A percentile compares a stretch with the other conserved stretches of the same genome.
Evolutionary conservation across 2,329 filamentous ascomycete genomes (phyloP).

Genomic region (Alternaria incomplexa): DNA sequence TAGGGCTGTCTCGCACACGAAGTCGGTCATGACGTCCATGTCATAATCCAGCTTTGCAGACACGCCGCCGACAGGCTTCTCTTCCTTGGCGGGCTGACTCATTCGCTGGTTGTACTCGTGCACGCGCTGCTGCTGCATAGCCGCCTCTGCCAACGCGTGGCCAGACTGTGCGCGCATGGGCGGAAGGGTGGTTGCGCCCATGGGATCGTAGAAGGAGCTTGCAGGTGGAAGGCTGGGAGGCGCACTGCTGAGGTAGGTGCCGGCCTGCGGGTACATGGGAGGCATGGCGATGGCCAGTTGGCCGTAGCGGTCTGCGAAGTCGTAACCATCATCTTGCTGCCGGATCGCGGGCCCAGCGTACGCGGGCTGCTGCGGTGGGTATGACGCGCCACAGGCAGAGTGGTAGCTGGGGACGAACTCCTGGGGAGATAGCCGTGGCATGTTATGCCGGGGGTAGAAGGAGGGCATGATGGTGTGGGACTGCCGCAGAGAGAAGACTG

Average conservation of each 20-base stretch:
- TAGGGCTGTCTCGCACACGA: constrained; percentile 87
- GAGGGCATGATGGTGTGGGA: constrained; percentile 55
- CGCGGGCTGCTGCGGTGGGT: constrained; percentile 51
- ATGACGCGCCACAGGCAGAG: constrained; percentile 54
- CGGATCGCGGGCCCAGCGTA: constrained; percentile 50
- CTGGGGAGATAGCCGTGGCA: constrained; percentile 56
- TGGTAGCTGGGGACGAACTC: constrained; percentile 54
- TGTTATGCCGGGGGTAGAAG: constrained; percentile 56
- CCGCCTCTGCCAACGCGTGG: constrained; percentile 44
- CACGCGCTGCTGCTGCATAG: constrained; percentile 49
- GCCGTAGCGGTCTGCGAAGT: constrained; percentile 55
- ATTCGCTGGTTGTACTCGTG: constrained; percentile 48
- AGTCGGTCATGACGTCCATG: constrained; percentile 94
- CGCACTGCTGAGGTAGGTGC: constrained; percentile 47
- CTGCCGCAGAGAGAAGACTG: constrained; percentile 51
- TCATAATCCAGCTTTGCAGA: constrained; percentile 95
- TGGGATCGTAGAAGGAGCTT: constrained; percentile 53
- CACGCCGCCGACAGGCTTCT: constrained; percentile 79
- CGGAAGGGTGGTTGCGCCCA: constrained; percentile 54
- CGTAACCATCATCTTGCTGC: constrained; percentile 55
- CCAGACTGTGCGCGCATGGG: constrained; percentile 54
- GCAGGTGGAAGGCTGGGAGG: constrained; percentile 44
- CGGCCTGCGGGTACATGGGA: constrained; percentile 49
- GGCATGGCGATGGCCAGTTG: constrained; percentile 50
- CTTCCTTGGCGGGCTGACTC: constrained; percentile 61